A percentile compares a stretch with the other conserved stretches of the same genome.
These are phyloP conservation scores for Phaeotremella skinneri DNA, from an alignment of 768 basidiomycete species.

Conservation along the genomic window DNA sequence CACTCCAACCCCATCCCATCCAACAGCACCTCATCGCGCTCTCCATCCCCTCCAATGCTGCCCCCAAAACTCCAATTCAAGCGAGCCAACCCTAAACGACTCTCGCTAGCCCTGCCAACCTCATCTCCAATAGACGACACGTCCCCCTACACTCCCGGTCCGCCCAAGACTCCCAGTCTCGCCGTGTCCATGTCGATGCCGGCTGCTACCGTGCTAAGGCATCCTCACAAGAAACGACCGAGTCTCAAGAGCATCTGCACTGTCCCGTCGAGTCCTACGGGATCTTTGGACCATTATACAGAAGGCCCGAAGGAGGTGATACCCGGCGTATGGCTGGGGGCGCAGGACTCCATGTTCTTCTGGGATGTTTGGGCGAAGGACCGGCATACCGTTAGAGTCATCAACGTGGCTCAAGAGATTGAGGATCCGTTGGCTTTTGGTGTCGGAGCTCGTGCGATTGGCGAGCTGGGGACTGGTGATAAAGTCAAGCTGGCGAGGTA, in stretches of 20 bases:
- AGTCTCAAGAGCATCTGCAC: slow-evolving; percentile 37
- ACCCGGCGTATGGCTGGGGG: slow-evolving; percentile 46
- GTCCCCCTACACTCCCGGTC: slow-evolving; percentile 41
- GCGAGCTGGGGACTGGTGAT: slow-evolving; percentile 20
- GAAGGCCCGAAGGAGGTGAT: slow-evolving; percentile 48
- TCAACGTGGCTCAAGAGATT: slow-evolving; percentile 52
- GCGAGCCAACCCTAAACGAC: slow-evolving; percentile 19
- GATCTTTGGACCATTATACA: slow-evolving; percentile 31
- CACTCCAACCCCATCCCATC: too few species aligned
- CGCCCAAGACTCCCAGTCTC: slow-evolving; percentile 36
- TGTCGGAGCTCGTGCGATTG: too few species aligned
- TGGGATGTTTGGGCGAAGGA: slow-evolving; percentile 21
- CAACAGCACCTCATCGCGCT: too few species aligned
- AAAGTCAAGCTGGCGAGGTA: slow-evolving; percentile 30
- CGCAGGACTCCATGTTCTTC: slow-evolving; percentile 39
- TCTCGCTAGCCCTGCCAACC: slow-evolving; percentile 16
- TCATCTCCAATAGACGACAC: neutral
- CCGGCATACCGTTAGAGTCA: slow-evolving; percentile 24
- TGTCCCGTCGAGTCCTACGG: slow-evolving; percentile 14
- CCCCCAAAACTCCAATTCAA: slow-evolving; percentile 12
- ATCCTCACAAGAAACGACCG: slow-evolving; percentile 26
- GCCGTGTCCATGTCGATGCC: slow-evolving; percentile 22
- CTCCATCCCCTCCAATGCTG: neutral
- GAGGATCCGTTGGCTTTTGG: slow-evolving; percentile 45
- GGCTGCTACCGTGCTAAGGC: slow-evolving; percentile 12